Percentiles rank a stretch among this genome's conserved stretches.
These are phyloP conservation scores for Globisporangium nagaii DNA, from an alignment of 352 stramenopile genomes.

Conservation along the genomic window DNA sequence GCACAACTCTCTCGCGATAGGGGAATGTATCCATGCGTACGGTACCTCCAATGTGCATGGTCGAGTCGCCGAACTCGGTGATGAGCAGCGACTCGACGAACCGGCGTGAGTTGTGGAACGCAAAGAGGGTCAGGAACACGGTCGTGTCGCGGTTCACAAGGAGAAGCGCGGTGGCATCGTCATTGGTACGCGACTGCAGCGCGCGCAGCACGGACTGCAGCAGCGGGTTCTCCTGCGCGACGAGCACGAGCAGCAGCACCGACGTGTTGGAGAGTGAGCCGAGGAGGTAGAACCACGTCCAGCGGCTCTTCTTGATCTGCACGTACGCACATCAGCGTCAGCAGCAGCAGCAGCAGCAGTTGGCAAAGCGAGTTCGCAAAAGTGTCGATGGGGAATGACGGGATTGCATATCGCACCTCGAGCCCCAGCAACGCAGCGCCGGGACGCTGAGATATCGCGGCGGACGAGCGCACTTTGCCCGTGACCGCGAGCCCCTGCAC, in stretches of 20 bases:
- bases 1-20: too few species aligned
- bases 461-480: conserved; percentile 29
- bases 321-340: background rate
- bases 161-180: background rate
- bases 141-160: conserved; percentile 34
- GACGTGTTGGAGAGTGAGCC: conserved; percentile 42
- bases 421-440: conserved; percentile 23
- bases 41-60: conserved; percentile 50
- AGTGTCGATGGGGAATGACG: background rate
- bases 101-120: conserved; percentile 42
- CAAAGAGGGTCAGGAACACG: conserved; percentile 43
- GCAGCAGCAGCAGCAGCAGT: too few species aligned
- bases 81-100: conserved; percentile 57
- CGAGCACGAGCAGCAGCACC: conserved; percentile 20
- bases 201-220: conserved; percentile 29
- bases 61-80: conserved; percentile 61
- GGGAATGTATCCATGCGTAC: too few species aligned
- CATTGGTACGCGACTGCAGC: conserved; percentile 19
- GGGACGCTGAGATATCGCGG: conserved; percentile 20
- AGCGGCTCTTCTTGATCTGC: conserved; percentile 41
- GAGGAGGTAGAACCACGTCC: conserved; percentile 72
- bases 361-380: too few species aligned
- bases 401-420: conserved; percentile 15
- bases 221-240: conserved; percentile 23
- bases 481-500: conserved; percentile 35